Conservation (phyloP, 176 grass and related monocot species). For the Hsuehochloa calcarea region DNA sequence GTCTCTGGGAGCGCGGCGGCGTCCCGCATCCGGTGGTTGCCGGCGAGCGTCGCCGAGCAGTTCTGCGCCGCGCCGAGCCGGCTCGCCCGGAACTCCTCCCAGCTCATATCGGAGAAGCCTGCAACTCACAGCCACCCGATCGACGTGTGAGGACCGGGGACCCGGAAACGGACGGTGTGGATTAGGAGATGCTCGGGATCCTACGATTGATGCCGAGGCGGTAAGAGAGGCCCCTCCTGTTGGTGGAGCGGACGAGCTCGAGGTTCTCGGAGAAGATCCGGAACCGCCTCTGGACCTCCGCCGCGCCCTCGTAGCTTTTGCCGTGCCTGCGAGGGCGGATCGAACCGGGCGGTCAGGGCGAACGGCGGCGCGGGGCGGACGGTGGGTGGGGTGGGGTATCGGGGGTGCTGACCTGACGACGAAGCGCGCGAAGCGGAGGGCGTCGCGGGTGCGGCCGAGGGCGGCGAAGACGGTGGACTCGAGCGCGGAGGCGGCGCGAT, state of each 20-base stretch:
- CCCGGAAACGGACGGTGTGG: neutral
- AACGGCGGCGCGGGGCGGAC: neutral
- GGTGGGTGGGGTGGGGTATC: too few species aligned
- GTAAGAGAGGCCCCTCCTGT: constrained; percentile 69
- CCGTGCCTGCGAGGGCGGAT: constrained; percentile 43
- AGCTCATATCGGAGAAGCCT: constrained; percentile 94
- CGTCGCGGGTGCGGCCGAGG: constrained; percentile 67
- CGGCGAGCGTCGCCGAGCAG: constrained; percentile 85
- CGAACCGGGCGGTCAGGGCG: neutral
- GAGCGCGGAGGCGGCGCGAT: constrained; percentile 58
- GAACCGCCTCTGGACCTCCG: constrained; percentile 71
- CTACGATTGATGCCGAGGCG: constrained; percentile 89
- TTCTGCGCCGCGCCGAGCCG: constrained; percentile 82
- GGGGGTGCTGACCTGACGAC: constrained; percentile 48
- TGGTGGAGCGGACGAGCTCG: constrained; percentile 70
- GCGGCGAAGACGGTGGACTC: constrained; percentile 63
- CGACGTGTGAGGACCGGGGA: neutral
- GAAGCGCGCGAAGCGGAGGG: constrained; percentile 74
- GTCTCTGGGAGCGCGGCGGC: constrained; percentile 53
- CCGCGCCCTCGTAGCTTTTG: constrained; percentile 69
- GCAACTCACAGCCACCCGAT: constrained; percentile 7
- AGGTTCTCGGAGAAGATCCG: constrained; percentile 82
- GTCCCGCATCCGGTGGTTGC: constrained; percentile 73
- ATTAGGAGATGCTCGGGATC: constrained; percentile 4
- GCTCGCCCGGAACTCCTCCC: constrained; percentile 84